A percentile compares a stretch with the other conserved stretches of the same genome.
Evolutionary conservation across 345 rosid genomes (phyloP).

Genomic region (Aquilaria sinensis): DNA sequence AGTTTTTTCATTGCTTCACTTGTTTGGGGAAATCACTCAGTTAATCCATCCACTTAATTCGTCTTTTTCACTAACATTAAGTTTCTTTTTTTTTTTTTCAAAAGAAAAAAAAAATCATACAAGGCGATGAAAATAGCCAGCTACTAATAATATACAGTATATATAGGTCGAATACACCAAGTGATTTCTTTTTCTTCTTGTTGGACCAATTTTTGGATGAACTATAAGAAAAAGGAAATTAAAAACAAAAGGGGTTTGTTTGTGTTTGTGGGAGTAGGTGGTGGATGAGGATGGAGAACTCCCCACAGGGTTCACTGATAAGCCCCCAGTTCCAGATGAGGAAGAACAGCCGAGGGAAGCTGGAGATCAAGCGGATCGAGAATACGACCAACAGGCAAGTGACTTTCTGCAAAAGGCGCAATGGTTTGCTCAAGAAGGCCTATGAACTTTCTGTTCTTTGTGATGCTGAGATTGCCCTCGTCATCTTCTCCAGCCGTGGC

Average conservation of each 20-base stretch:
- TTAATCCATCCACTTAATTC: neutral
- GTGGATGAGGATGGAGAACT: constrained; percentile 16
- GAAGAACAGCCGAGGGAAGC: constrained; percentile 82
- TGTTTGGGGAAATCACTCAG: constrained; percentile 7
- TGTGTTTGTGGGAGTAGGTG: neutral
- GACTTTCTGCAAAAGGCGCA: constrained; percentile 87
- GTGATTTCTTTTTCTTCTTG: neutral
- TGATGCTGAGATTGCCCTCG: constrained; percentile 84
- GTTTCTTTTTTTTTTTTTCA: too few species aligned
- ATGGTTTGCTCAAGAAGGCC: constrained; percentile 79
- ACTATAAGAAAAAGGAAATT: too few species aligned
- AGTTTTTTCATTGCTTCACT: constrained; percentile 30
- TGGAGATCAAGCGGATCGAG: constrained; percentile 86
- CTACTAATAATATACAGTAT: too few species aligned
- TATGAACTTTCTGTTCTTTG: constrained; percentile 75
- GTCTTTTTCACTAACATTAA: too few species aligned
- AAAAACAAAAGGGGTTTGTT: too few species aligned
- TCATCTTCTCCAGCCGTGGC: constrained; percentile 89
- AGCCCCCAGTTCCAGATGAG: too few species aligned
- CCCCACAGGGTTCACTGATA: constrained; percentile 27
- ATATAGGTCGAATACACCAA: too few species aligned
- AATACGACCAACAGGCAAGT: constrained; percentile 84
- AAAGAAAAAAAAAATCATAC: too few species aligned
- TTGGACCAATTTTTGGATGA: neutral
- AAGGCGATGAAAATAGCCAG: too few species aligned